A percentile compares a stretch with the other conserved stretches of the same genome.
Evolutionary conservation across 164 flowering plant species (phyloP).

Genomic region (Echeveria elegans): DNA sequence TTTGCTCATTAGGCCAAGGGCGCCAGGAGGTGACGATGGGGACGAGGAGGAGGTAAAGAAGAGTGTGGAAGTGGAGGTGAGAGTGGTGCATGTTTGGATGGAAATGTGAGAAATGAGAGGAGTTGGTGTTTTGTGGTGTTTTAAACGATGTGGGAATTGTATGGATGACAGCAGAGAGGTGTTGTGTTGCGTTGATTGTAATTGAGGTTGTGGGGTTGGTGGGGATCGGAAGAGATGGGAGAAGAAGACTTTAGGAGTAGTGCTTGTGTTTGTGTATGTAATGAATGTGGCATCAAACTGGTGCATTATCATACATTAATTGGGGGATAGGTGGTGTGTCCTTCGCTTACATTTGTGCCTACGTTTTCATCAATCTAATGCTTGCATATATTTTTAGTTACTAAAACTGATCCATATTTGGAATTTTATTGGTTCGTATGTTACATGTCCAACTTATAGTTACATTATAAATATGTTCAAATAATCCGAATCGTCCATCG

Average conservation of each 20-base stretch:
- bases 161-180: neutral
- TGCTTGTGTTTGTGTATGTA: neutral
- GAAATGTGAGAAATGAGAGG: neutral
- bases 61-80: neutral
- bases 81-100: neutral
- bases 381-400: too few species aligned
- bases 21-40: conserved; percentile 22
- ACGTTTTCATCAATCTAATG: too few species aligned
- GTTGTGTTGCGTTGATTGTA: neutral
- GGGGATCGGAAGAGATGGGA: neutral
- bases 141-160: neutral
- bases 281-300: neutral
- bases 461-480: too few species aligned
- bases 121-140: neutral
- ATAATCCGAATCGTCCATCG: too few species aligned
- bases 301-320: neutral
- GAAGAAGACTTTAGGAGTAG: neutral
- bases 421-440: too few species aligned
- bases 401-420: too few species aligned
- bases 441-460: too few species aligned
- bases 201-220: neutral
- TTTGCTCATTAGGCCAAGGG: conserved; percentile 39
- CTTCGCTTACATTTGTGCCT: neutral
- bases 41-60: neutral
- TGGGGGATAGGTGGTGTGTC: neutral